Evolutionary conservation across 306 rosid genomes (phyloP).

Genomic region (Acacia confusa): DNA sequence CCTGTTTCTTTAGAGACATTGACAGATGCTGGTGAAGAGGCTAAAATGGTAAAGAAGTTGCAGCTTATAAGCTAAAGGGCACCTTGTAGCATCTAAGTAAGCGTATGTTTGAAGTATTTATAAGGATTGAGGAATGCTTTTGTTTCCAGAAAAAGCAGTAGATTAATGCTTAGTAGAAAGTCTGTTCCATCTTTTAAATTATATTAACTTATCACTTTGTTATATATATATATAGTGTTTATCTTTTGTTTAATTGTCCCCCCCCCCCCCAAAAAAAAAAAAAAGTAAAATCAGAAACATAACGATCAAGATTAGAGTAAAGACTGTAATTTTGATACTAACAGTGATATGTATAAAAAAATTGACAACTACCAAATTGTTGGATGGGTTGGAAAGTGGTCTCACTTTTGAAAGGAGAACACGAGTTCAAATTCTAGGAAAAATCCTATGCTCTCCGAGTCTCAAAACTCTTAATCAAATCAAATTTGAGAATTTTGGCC

Average conservation of each 20-base stretch:
- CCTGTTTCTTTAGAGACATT: constrained; percentile 49
- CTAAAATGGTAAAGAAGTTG: constrained; percentile 21
- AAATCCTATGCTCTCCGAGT: too few species aligned
- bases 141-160: background rate
- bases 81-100: constrained; percentile 20
- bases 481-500: too few species aligned
- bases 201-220: background rate
- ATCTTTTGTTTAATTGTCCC: background rate
- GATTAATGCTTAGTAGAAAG: constrained; percentile 1
- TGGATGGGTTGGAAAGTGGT: too few species aligned
- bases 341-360: too few species aligned
- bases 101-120: constrained; percentile 21
- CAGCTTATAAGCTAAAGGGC: constrained; percentile 20
- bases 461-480: too few species aligned
- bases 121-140: constrained; percentile 3
- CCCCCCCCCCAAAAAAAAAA: too few species aligned
- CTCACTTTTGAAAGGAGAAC: too few species aligned
- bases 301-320: too few species aligned
- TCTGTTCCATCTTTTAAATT: background rate
- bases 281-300: too few species aligned
- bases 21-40: background rate
- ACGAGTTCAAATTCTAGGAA: too few species aligned
- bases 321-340: too few species aligned
- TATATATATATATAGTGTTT: constrained; percentile 1
- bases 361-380: too few species aligned